Evolutionary conservation across 768 basidiomycete genomes (phyloP), one percentile per base, ranked within the genome.

Genomic region (Mycena rosella): DNA sequence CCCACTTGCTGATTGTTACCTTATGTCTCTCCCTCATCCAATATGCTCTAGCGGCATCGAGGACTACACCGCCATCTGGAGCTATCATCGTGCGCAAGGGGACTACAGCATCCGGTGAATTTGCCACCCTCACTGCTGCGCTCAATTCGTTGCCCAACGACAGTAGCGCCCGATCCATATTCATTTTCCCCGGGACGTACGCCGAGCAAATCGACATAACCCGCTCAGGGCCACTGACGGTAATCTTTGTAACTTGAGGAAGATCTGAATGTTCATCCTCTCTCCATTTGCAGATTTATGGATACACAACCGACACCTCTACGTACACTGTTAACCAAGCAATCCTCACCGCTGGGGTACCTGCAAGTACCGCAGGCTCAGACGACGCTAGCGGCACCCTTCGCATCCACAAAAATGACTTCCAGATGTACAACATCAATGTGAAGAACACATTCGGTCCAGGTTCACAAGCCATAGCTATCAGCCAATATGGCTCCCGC

Each of bases 381-480:
- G 76, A 87, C 72, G 85, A 87, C 65, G 81, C 81, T 5, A 83
- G 81, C 63, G 85, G 85, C 1, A 86, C 85, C 0, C 70, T 87
- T 15, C 83, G 85, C 15, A 75, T 86, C 52, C 83, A 86, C 77
- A 83, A 84, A 65, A 73, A 86, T 57, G 73, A 84, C 65, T 85
- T 86, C 73, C 78, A 74, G 52, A 75, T 86, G 78, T 87, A 87
- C 72, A 87, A 87, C 53, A 78, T 86, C 48, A 80, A 86, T 54
- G 81, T 87, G 18, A 81, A 80, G 63, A 87, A 87, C 63, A 84
- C 82, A 0, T 83, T 78, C 62, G 85, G 85, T 0, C 62, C 72
- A 6, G 85, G 84, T 0, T 75, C 78, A 5, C 86, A 86, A 69
- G 86, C 86, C 0, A 83, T 86, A 47, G 86, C 85, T 1, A 72